Base-by-base conservation (phyloP, 2,329 filamentous ascomycete species). In the Zelopaecilomyces penicillatus region DNA sequence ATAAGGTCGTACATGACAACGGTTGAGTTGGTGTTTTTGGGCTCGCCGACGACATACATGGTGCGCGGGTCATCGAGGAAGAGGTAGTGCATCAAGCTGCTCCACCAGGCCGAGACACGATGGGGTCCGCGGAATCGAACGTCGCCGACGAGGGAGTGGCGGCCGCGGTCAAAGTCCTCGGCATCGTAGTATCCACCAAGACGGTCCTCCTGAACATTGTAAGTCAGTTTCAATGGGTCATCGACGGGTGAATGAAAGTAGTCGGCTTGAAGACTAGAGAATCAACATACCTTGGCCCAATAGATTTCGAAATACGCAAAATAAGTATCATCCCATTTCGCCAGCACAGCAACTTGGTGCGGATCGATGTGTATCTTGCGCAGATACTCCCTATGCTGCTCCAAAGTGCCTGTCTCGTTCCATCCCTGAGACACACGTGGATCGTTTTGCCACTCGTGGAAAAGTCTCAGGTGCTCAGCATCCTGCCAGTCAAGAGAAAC, bases 271-370 rank as follows among this genome's bases (percentile, higher is more conserved):
- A 29, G 12, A 37, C 63, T 48, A 19, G 19, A 19, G 19, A 19
- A 19, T 19, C 19, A 19, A 19, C 19, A 19, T 57, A 73, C 71
- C 68, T 75, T 76, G 53, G 78, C 81, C 82, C 83, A 88, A 62
- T 87, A 90, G 2, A 89, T 70, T 61, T 91, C 86, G 58, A 86
- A 89, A 60, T 90, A 90, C 0, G 83, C 81, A 60, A 90, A 90
- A 39, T 70, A 75, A 2, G 71, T 73, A 30, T 84, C 82, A 45
- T 90, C 76, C 59, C 87, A 91, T 28, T 75, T 74, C 5, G 80
- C 86, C 47, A 90, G 69, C 38, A 90, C 68, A 27, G 81, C 77
- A 42, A 88, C 67, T 50, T 83, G 77, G 62, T 90, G 85, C 29
- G 82, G 78, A 59, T 90, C 85, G 37, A 78, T 74, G 56, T 87